Evolutionary conservation across 345 rosid genomes (phyloP).

Genomic region (Arabis hirsuta): DNA sequence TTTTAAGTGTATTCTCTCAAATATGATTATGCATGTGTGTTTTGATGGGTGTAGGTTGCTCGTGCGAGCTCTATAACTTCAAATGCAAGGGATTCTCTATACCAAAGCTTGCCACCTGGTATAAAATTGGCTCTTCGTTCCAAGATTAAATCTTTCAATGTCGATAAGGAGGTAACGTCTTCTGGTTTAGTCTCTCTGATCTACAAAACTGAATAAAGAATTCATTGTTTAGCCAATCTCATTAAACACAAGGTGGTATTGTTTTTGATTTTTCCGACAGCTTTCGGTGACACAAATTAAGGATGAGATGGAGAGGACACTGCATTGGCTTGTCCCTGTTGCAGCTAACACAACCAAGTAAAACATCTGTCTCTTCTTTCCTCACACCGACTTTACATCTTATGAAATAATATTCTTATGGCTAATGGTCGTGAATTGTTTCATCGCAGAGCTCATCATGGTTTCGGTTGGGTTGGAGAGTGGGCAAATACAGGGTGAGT

Average conservation of each 20-base stretch:
- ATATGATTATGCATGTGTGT: slow-evolving; percentile 31
- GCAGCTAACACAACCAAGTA: slow-evolving; percentile 95
- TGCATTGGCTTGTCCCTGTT: slow-evolving; percentile 95
- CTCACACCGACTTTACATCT: neutral
- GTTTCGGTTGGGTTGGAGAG: slow-evolving; percentile 89
- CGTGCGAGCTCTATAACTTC: slow-evolving; percentile 87
- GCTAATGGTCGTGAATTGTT: slow-evolving; percentile 31
- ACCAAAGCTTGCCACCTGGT: slow-evolving; percentile 82
- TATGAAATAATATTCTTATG: neutral
- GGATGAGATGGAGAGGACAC: slow-evolving; percentile 96
- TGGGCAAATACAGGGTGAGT: slow-evolving; percentile 95
- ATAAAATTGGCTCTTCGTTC: slow-evolving; percentile 72
- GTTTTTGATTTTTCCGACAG: slow-evolving; percentile 50
- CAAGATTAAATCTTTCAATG: slow-evolving; percentile 63
- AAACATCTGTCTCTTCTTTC: slow-evolving; percentile 21
- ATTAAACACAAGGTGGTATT: slow-evolving; percentile 15
- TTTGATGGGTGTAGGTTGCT: slow-evolving; percentile 54
- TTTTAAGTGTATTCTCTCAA: slow-evolving; percentile 2
- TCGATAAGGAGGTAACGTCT: slow-evolving; percentile 60
- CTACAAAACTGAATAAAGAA: slow-evolving; percentile 12
- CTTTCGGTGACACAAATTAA: slow-evolving; percentile 73
- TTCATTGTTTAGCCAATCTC: neutral
- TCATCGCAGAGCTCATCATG: slow-evolving; percentile 77
- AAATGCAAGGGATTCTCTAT: slow-evolving; percentile 80
- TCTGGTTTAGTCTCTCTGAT: slow-evolving; percentile 10